Conservation (phyloP, 2,329 filamentous ascomycete species). For the Penicillium sp. region DNA sequence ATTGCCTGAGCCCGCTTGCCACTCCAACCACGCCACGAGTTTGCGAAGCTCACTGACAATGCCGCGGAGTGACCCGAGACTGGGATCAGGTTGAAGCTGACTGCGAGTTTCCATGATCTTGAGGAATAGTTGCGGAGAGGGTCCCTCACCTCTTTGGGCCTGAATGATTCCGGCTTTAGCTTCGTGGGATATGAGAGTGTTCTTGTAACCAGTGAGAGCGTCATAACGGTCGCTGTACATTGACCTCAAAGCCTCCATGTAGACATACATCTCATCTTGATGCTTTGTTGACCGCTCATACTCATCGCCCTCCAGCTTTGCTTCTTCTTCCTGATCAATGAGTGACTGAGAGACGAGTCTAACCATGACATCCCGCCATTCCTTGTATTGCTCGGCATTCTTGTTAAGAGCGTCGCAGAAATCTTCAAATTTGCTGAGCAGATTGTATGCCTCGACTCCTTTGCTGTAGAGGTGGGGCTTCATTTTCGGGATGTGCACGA, state of each 20-base stretch:
- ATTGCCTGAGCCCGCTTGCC: conserved; percentile 54
- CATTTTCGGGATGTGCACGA: conserved; percentile 64
- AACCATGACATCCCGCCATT: conserved; percentile 72
- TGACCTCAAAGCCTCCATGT: conserved; percentile 73
- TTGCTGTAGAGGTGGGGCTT: conserved; percentile 50
- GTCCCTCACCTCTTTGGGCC: conserved; percentile 64
- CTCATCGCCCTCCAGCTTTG: conserved; percentile 81
- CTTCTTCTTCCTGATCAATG: conserved; percentile 75
- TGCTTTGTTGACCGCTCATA: conserved; percentile 82
- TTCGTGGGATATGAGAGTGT: conserved; percentile 72
- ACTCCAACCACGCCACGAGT: conserved; percentile 58
- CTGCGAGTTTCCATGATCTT: conserved; percentile 48
- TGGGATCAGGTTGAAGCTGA: conserved; percentile 43
- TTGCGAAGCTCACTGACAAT: conserved; percentile 68
- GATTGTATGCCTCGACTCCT: conserved; percentile 69
- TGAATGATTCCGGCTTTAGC: conserved; percentile 58
- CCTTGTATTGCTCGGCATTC: conserved; percentile 67
- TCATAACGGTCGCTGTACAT: conserved; percentile 75
- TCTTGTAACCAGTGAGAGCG: conserved; percentile 72
- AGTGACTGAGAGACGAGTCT: conserved; percentile 70
- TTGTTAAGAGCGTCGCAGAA: conserved; percentile 66
- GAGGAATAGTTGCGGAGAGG: conserved; percentile 64
- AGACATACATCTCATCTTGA: conserved; percentile 86
- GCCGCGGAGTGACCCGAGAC: conserved; percentile 65
- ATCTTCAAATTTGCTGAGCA: conserved; percentile 64